Evolutionary conservation across 768 basidiomycete species (phyloP).

Genomic region (Auriculariales sp.): DNA sequence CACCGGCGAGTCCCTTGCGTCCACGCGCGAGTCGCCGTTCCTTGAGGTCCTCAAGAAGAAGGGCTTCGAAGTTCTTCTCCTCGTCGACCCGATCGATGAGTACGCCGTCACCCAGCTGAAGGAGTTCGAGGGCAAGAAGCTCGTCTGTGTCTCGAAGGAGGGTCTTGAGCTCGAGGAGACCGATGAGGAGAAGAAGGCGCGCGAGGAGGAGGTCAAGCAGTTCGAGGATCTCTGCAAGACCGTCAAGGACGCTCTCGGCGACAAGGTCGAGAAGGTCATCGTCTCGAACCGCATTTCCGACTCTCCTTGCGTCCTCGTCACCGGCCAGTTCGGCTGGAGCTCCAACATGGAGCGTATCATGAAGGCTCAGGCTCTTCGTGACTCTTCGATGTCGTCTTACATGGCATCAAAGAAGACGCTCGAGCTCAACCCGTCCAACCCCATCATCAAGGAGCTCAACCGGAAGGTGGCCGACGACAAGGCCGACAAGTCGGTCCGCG

Average conservation of each 20-base stretch:
- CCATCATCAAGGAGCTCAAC: slow-evolving; percentile 93
- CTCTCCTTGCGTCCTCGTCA: slow-evolving; percentile 93
- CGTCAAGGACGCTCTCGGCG: slow-evolving; percentile 96
- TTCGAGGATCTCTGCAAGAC: slow-evolving; percentile 82
- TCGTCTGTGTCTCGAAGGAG: slow-evolving; percentile 96
- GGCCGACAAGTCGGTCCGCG: slow-evolving; percentile 95
- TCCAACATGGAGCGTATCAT: slow-evolving; percentile 99
- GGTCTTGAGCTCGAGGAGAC: slow-evolving; percentile 99
- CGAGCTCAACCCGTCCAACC: slow-evolving; percentile 84
- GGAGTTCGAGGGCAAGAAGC: slow-evolving; percentile 97
- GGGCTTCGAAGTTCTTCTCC: slow-evolving; percentile 94
- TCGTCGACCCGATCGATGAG: slow-evolving; percentile 98
- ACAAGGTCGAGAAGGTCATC: slow-evolving; percentile 99
- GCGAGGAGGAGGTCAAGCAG: slow-evolving; percentile 73
- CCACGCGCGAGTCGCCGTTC: slow-evolving; percentile 92
- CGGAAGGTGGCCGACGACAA: slow-evolving; percentile 93
- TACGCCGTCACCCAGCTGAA: slow-evolving; percentile 98
- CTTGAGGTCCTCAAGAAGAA: slow-evolving; percentile 99
- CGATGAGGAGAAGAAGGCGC: slow-evolving; percentile 86
- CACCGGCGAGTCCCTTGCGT: slow-evolving; percentile 90
- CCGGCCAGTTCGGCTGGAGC: slow-evolving; percentile 98
- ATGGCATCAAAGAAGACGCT: slow-evolving; percentile 98
- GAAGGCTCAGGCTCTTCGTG: slow-evolving; percentile 95
- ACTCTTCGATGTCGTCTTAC: slow-evolving; percentile 96
- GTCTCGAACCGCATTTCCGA: slow-evolving; percentile 96